Evolutionary conservation across 2,329 filamentous ascomycete genomes (phyloP), one percentile per base, ranked within the genome.

Genomic region (Arthrobotrys musiformis): DNA sequence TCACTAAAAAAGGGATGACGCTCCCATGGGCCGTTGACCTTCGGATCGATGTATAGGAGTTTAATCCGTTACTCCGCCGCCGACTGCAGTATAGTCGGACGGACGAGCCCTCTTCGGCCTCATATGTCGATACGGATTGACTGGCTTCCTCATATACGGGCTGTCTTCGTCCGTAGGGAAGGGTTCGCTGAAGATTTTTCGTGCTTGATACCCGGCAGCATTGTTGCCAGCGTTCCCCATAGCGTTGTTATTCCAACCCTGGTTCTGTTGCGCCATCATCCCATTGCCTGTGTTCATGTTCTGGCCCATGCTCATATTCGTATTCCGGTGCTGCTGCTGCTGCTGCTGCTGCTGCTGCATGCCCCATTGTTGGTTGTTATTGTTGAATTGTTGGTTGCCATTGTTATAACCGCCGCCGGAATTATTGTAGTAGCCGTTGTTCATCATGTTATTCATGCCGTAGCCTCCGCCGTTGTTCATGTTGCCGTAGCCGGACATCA

Each of bases 101-200:
- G 94, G 94, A 68, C 95, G 88, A 67, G 92, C 89, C 81, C 93
- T 88, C 79, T 91, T 89, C 81, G 93, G 90, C 81, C 92, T 89
- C 82, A 93, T 93, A 82, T 95, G 92, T 61, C 95, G 89, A 82
- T 97, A 92, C 1, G 94, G 94, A 82, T 99, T 99, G 78, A 98
- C 92, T 0, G 95, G 95, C 83, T 97, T 94, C 72, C 95, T 89
- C 83, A 98, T 96, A 84, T 99, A 99, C 5, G 95, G 92, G 76
- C 93, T 93, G 72, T 97, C 93, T 69, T 96, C 93, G 79, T 89
- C 89, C 73, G 88, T 90, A 1, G 87, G 87, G 74, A 86, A 85
- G 11, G 86, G 86, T 17, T 86, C 86, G 35, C 85, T 85, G 80
- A 88, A 87, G 37, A 85, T 82, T 24, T 85, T 87, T 67, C 86